Evolutionary conservation across 371 early-diverging fungal species (phyloP).

Genomic region (Saksenaea vasiformis): DNA sequence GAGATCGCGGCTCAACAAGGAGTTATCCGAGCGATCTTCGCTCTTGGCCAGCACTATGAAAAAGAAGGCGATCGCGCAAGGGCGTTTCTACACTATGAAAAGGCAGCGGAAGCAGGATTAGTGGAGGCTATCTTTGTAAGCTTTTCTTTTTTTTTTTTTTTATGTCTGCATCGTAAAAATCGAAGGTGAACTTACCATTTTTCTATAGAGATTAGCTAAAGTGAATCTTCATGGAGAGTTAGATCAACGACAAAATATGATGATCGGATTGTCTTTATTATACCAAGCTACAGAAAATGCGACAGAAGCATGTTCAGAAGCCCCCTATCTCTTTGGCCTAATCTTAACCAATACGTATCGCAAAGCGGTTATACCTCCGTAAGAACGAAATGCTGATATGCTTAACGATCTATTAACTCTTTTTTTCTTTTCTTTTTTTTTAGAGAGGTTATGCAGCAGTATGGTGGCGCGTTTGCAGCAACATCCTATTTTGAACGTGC

Average conservation of each 20-base stretch:
- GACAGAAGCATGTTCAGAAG: slow-evolving; percentile 32
- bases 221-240: slow-evolving; percentile 43
- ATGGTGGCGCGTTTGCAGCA: slow-evolving; percentile 17
- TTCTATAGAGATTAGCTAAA: slow-evolving; percentile 37
- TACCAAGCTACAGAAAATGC: slow-evolving; percentile 38
- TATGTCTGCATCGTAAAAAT: background rate
- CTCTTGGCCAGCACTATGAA: slow-evolving; percentile 43
- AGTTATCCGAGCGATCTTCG: slow-evolving; percentile 29
- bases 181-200: background rate
- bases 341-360: slow-evolving; percentile 35
- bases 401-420: too few species aligned
- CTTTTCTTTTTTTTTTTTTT: background rate
- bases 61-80: slow-evolving; percentile 53
- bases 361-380: slow-evolving; percentile 35
- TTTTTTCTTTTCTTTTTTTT: background rate
- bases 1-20: slow-evolving; percentile 29
- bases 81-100: slow-evolving; percentile 70
- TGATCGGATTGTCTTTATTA: slow-evolving; percentile 29
- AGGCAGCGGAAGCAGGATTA: slow-evolving; percentile 69
- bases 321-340: slow-evolving; percentile 40
- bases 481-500: slow-evolving; percentile 21
- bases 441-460: slow-evolving; percentile 7
- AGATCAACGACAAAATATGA: slow-evolving; percentile 36
- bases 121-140: slow-evolving; percentile 69
- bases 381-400: slow-evolving; percentile 5